Percentiles rank a stretch among this genome's conserved stretches.
Conservation (phyloP, 2,329 filamentous ascomycete genomes). For the Trichoderma oligosporum region DNA sequence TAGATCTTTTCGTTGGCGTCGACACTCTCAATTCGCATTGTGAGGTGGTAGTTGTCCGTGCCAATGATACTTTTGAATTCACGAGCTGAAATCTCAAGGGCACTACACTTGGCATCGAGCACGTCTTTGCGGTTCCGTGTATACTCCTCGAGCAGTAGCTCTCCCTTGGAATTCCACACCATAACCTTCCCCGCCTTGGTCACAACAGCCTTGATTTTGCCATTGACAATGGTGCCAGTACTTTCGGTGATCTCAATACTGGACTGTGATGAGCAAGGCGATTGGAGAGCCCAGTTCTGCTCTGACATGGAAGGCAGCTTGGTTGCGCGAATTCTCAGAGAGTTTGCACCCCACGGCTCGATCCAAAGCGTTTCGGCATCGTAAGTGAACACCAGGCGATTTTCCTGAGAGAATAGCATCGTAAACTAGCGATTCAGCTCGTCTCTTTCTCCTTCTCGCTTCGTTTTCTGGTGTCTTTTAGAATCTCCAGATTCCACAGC, state of each 20-base stretch:
- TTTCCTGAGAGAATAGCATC: slow-evolving; percentile 23
- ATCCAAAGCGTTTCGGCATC: slow-evolving; percentile 48
- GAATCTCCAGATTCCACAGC: not conserved
- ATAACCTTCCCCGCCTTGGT: slow-evolving; percentile 30
- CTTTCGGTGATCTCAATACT: slow-evolving; percentile 24
- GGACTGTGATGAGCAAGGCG: slow-evolving; percentile 10
- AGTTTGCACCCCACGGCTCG: slow-evolving; percentile 46
- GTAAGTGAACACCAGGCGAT: slow-evolving; percentile 30
- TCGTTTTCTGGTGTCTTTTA: not conserved
- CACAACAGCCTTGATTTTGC: slow-evolving; percentile 31
- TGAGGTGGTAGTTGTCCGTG: slow-evolving; percentile 50
- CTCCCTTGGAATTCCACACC: slow-evolving; percentile 28
- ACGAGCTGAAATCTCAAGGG: slow-evolving; percentile 53
- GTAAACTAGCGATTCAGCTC: not conserved
- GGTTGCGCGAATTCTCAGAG: slow-evolving; percentile 46
- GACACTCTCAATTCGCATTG: slow-evolving; percentile 55
- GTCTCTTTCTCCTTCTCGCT: not conserved
- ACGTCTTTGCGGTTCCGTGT: slow-evolving; percentile 26
- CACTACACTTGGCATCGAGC: slow-evolving; percentile 56
- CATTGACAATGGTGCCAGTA: slow-evolving; percentile 28
- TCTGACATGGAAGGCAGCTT: slow-evolving; percentile 35
- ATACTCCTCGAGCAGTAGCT: slow-evolving; percentile 33
- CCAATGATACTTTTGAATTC: slow-evolving; percentile 54
- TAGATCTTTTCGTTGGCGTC: slow-evolving; percentile 57
- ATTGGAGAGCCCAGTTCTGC: slow-evolving; percentile 38